Evolutionary conservation across 805 yeast species (phyloP), one percentile per base, ranked within the genome.

Genomic region (Saccharomycopsis oosterbeekiorum): DNA sequence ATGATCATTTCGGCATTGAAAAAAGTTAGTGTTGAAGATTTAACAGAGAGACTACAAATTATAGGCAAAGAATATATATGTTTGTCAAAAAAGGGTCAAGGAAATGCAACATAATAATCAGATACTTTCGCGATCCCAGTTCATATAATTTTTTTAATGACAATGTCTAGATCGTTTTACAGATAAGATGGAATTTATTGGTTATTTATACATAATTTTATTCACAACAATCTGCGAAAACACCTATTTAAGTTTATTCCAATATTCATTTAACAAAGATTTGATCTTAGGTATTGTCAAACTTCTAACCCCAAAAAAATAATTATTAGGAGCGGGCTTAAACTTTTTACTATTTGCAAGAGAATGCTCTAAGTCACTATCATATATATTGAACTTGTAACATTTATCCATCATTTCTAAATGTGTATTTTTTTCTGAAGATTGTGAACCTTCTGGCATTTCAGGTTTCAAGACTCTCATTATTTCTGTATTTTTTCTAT

Each of bases 1-100:
- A 41, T 59, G 24, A 43, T 62, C 26, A 17, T 59, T 9, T 55
- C 54, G 15, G 43, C 62, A 0, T 43, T 62, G 36, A 36, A 26
- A 11, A 62, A 54, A 55, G 56, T 50, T n/a, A 36, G 47, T 50
- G 34, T 41, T 10, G 43, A 29, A 17, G 29, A 41, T 11, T n/a
- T 61, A 14, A 36, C 47, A 36, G 37, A 21, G 5, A 55, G 50
- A 58, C 50, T 61, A 26, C 59, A 58, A 21, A 42, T 39, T 9
- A 37, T 60, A 15, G 59, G 57, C 12, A 57, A 60, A 15, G 36
- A 15, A 15, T 57, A 54, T 17, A 40, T 17, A 2, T 26, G 47
- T 15, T 47, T 47, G 11, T 47, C 53, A 24, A 47, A 47, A 9
- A 47, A 47, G 8, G 53, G 29, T 21, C 53, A 47, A 47, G 53